phyloP scores from a whole-genome alignment of 768 basidiomycete genomes.

The Sarcomyxa edulis region DNA sequence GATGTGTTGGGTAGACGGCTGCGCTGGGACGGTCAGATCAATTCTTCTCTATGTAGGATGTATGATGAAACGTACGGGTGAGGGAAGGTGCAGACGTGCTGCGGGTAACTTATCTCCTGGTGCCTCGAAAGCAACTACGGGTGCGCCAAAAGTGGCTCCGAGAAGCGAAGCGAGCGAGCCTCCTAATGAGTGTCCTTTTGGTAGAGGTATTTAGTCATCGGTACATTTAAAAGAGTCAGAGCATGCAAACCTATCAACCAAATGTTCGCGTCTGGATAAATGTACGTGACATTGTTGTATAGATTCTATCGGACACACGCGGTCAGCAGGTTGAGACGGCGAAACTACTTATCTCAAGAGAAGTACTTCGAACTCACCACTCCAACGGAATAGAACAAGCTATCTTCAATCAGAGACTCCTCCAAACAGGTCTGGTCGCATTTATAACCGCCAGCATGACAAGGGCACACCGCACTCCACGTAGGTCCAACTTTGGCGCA shows the following conservation, averaged over 20 bases:
- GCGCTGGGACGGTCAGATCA: constrained; percentile 5
- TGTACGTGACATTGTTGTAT: constrained; percentile 86
- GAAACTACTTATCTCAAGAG: neutral
- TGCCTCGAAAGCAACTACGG: constrained; percentile 87
- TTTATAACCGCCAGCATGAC: constrained; percentile 66
- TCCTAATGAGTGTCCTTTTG: constrained; percentile 70
- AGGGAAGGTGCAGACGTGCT: constrained; percentile 77
- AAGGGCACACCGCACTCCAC: constrained; percentile 91
- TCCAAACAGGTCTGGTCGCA: constrained; percentile 85
- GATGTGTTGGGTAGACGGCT: constrained; percentile 71
- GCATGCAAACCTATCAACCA: constrained; percentile 67
- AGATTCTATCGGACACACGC: constrained; percentile 56
- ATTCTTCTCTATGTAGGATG: neutral
- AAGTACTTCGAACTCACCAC: constrained; percentile 45
- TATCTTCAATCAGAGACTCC: constrained; percentile 69
- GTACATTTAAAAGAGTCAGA: neutral
- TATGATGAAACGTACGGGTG: constrained; percentile 50
- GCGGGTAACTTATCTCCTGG: constrained; percentile 73
- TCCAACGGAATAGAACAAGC: constrained; percentile 84
- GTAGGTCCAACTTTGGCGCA: constrained; percentile 93
- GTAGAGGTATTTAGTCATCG: neutral
- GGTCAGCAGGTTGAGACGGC: too few relatives aligned
- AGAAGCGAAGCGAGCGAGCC: constrained; percentile 82
- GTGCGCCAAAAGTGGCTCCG: constrained; percentile 87
- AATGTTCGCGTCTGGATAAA: constrained; percentile 87